A percentile compares a stretch with the other conserved stretches of the same genome.
phyloP scores from a whole-genome alignment of 352 stramenopile species.

The Phytopythium vexans region DNA sequence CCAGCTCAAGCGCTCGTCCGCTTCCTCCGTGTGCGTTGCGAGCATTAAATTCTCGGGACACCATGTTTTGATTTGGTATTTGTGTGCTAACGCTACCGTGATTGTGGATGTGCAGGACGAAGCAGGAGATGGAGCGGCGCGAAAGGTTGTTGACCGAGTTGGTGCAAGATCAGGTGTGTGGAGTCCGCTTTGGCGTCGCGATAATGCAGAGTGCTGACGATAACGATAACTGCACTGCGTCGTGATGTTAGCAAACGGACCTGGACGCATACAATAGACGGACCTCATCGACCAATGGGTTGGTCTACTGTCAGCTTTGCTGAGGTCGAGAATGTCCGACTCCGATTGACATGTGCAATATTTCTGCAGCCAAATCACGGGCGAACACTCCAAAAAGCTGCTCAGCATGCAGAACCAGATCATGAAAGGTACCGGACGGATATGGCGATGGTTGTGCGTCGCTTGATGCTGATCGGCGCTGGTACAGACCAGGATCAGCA shows the following conservation, averaged over 20 bases:
- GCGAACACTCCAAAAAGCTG: conserved; percentile 47
- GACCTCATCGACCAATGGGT: conserved; percentile 17
- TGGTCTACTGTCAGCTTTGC: conserved; percentile 1
- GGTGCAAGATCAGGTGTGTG: conserved; percentile 52
- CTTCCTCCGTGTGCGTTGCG: conserved; percentile 40
- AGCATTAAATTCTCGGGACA: neutral
- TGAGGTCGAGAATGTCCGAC: neutral
- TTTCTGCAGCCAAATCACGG: conserved; percentile 9
- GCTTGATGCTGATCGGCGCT: neutral
- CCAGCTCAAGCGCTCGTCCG: conserved; percentile 57
- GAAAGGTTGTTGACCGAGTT: conserved; percentile 63
- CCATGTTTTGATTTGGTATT: neutral
- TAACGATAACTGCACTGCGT: neutral
- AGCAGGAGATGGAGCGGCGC: conserved; percentile 65
- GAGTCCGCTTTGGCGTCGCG: neutral
- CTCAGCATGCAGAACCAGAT: conserved; percentile 88
- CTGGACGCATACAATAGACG: conserved; percentile 78
- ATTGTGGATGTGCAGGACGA: conserved; percentile 33
- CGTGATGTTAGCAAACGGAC: conserved; percentile 49
- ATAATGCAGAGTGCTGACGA: neutral
- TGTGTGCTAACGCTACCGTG: neutral
- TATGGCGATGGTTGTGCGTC: neutral
- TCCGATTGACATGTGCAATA: neutral
- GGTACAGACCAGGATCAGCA: conserved; percentile 82
- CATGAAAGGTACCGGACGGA: conserved; percentile 57